Evolutionary conservation across 768 basidiomycete species (phyloP).

Genomic region (Pulveroboletus frians): DNA sequence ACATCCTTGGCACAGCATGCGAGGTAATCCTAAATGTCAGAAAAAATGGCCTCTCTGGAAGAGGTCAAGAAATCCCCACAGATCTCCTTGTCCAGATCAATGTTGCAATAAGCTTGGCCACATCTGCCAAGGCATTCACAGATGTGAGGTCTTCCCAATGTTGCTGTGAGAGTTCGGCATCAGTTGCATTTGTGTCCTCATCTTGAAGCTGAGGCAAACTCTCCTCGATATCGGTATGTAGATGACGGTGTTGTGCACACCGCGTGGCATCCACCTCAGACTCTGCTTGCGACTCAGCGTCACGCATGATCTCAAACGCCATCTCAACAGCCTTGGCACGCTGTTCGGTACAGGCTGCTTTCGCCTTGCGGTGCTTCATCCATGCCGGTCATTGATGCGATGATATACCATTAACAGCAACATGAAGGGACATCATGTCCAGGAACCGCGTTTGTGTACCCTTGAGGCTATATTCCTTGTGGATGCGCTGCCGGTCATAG

Average conservation of each 20-base stretch:
- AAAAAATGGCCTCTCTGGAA: slow-evolving; percentile 58
- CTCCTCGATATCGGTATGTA: slow-evolving; percentile 37
- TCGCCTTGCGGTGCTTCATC: slow-evolving; percentile 78
- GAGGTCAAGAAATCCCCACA: slow-evolving; percentile 75
- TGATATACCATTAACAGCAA: slow-evolving; percentile 90
- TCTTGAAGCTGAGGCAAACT: slow-evolving; percentile 35
- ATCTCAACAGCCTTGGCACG: slow-evolving; percentile 61
- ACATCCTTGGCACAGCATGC: slow-evolving; percentile 87
- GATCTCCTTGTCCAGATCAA: slow-evolving; percentile 70
- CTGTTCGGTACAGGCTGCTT: slow-evolving; percentile 49
- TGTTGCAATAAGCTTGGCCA: slow-evolving; percentile 82
- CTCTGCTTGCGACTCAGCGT: slow-evolving; percentile 33
- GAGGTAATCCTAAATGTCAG: slow-evolving; percentile 67
- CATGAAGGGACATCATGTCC: slow-evolving; percentile 93
- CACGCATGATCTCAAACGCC: slow-evolving; percentile 48
- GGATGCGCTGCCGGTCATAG: slow-evolving; percentile 81
- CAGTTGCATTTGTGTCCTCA: slow-evolving; percentile 36
- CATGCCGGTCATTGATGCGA: slow-evolving; percentile 92
- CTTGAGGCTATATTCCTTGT: slow-evolving; percentile 73
- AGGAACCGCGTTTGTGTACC: slow-evolving; percentile 74
- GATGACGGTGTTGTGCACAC: slow-evolving; percentile 35
- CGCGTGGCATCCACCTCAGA: slow-evolving; percentile 37
- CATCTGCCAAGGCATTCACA: slow-evolving; percentile 86
- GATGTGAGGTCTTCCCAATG: slow-evolving; percentile 94
- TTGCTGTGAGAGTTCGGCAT: slow-evolving; percentile 42